Conservation (phyloP, 106 monocot genomes). For the Chionographis japonica region DNA sequence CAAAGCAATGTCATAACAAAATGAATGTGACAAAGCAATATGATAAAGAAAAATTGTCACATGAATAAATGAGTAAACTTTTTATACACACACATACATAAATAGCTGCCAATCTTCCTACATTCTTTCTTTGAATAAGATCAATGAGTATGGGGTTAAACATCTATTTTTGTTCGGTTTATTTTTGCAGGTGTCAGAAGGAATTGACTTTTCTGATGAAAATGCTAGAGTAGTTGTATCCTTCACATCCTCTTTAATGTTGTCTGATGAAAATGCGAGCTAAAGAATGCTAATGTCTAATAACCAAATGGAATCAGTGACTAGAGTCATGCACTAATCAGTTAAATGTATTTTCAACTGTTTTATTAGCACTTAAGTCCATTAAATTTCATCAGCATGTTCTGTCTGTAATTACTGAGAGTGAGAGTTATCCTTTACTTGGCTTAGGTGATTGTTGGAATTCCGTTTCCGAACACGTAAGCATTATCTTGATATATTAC, state of each 20-base stretch:
- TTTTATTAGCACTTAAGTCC: not conserved
- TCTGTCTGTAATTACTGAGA: not conserved
- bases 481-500: slow-evolving; percentile 19
- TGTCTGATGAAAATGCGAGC: not conserved
- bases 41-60: too few relatives aligned
- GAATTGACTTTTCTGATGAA: slow-evolving; percentile 97
- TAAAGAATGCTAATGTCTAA: too few relatives aligned
- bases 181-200: slow-evolving; percentile 85
- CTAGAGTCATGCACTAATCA: too few relatives aligned
- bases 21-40: too few relatives aligned
- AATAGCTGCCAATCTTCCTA: not conserved
- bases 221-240: slow-evolving; percentile 99
- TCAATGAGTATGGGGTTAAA: not conserved
- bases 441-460: slow-evolving; percentile 91
- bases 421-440: slow-evolving; percentile 43
- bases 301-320: too few relatives aligned
- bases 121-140: not conserved
- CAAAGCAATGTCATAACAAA: too few relatives aligned
- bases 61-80: too few relatives aligned
- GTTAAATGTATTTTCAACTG: not conserved
- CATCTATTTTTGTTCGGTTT: not conserved
- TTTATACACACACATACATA: too few relatives aligned
- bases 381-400: not conserved
- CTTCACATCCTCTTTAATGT: slow-evolving; percentile 21
- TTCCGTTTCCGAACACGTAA: slow-evolving; percentile 99